phyloP scores from a whole-genome alignment of 1,284 basidiomycete species.

The Heliocybe sulcata region DNA sequence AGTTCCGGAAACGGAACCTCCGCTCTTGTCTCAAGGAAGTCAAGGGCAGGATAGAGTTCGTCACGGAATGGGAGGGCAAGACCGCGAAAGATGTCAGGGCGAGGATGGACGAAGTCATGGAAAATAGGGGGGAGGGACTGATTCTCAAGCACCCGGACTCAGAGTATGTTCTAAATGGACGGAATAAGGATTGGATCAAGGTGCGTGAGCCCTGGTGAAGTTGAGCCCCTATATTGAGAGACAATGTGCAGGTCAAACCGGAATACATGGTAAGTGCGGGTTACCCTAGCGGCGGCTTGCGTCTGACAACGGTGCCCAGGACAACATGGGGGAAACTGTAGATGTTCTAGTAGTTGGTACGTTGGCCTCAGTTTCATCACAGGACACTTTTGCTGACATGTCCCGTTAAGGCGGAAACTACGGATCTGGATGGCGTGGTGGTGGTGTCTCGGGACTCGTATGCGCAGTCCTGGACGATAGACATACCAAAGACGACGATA shows the following conservation, averaged over 20 bases:
- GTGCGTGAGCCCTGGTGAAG: conserved; percentile 24
- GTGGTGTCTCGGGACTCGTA: conserved; percentile 74
- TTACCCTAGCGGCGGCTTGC: conserved; percentile 2
- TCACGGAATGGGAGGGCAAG: conserved; percentile 62
- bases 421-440: conserved; percentile 64
- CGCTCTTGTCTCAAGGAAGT: conserved; percentile 54
- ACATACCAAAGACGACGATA: conserved; percentile 36
- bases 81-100: conserved; percentile 74
- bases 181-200: conserved; percentile 90
- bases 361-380: conserved; percentile 13
- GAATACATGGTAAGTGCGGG: conserved; percentile 74
- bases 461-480: conserved; percentile 75
- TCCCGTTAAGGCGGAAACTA: conserved; percentile 56
- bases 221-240: not conserved
- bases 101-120: conserved; percentile 78
- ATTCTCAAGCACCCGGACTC: conserved; percentile 82
- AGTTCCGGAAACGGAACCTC: conserved; percentile 67
- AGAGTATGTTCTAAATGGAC: conserved; percentile 77
- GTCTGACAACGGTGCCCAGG: conserved; percentile 33
- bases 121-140: conserved; percentile 80
- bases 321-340: conserved; percentile 84
- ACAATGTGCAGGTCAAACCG: conserved; percentile 63
- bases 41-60: conserved; percentile 75
- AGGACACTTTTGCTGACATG: conserved; percentile 1
- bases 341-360: conserved; percentile 83